A percentile compares a stretch with the other conserved stretches of the same genome.
These are phyloP conservation scores for Plasmodium coatneyi DNA, from an alignment of 169 alveolate species.

Conservation along the genomic window DNA sequence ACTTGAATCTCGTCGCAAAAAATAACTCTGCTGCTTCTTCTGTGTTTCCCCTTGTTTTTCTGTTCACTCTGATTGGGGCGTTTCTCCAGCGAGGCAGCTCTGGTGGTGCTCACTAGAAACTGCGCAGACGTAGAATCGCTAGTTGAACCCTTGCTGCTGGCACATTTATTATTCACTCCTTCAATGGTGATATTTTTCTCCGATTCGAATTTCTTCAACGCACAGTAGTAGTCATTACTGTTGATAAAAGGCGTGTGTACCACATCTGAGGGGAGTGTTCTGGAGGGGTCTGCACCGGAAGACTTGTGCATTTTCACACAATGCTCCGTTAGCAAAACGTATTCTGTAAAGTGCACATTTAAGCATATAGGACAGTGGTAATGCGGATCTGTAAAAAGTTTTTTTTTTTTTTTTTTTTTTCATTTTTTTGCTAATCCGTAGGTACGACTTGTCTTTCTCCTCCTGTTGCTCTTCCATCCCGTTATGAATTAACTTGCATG, in stretches of 20 bases:
- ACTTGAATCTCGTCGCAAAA: conserved; percentile 76
- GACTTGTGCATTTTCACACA: conserved; percentile 40
- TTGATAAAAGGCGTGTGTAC: conserved; percentile 65
- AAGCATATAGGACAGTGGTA: conserved; percentile 65
- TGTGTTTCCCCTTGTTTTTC: conserved; percentile 18
- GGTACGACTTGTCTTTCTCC: background rate
- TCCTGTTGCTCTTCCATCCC: background rate
- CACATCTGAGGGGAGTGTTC: conserved; percentile 49
- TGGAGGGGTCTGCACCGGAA: conserved; percentile 58
- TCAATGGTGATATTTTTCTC: background rate
- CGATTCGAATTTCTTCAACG: conserved; percentile 29
- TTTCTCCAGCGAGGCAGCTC: background rate
- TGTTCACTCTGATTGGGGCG: background rate
- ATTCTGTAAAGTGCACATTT: conserved; percentile 24
- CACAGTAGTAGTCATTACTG: conserved; percentile 33
- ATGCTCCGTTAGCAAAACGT: conserved; percentile 25
- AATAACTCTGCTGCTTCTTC: conserved; percentile 61
- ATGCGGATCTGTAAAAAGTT: conserved; percentile 48
- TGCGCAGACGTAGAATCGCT: background rate
- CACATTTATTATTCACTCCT: background rate
- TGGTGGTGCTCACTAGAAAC: background rate
- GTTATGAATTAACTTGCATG: conserved; percentile 75
- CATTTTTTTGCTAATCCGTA: background rate
- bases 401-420: conserved; percentile 31
- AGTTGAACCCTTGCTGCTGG: background rate